Conservation (phyloP, 1,284 basidiomycete genomes). For the Malassezia psittaci region DNA sequence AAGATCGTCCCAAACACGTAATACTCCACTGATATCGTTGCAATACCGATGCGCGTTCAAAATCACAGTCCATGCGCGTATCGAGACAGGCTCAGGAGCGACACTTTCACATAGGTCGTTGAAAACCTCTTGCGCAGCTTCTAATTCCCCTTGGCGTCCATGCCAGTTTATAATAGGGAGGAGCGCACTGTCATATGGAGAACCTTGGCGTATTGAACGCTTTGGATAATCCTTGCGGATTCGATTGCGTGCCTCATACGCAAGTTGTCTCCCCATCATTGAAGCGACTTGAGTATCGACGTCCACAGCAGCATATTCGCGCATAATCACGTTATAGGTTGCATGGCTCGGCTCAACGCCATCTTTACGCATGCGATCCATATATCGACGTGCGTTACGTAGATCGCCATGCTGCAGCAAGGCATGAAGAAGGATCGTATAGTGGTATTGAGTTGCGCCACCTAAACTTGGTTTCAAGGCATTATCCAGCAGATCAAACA, state of each 20-base stretch:
- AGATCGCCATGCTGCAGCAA: slow-evolving; percentile 59
- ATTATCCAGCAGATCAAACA: slow-evolving; percentile 52
- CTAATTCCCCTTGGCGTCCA: slow-evolving; percentile 52
- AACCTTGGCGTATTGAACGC: slow-evolving; percentile 15
- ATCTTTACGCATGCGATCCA: slow-evolving; percentile 63
- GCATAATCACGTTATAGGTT: slow-evolving; percentile 60
- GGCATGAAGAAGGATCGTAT: slow-evolving; percentile 76
- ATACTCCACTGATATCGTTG: slow-evolving; percentile 56
- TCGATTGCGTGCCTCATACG: background rate
- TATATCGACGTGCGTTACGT: slow-evolving; percentile 58
- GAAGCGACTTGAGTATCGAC: slow-evolving; percentile 26
- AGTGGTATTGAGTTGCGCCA: slow-evolving; percentile 54
- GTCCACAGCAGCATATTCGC: slow-evolving; percentile 28
- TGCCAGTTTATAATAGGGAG: slow-evolving; percentile 60
- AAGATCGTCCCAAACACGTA: slow-evolving; percentile 63
- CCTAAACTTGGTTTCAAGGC: slow-evolving; percentile 16
- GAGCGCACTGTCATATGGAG: slow-evolving; percentile 51
- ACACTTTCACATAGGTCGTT: slow-evolving; percentile 54
- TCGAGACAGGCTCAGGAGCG: slow-evolving; percentile 52
- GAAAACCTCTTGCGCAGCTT: slow-evolving; percentile 58
- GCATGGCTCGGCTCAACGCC: slow-evolving; percentile 62
- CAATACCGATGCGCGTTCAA: slow-evolving; percentile 65
- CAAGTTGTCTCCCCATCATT: slow-evolving; percentile 24
- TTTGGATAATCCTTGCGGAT: background rate
- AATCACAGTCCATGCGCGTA: slow-evolving; percentile 60